Evolutionary conservation across 2,329 filamentous ascomycete genomes (phyloP), one percentile per base, ranked within the genome.

Genomic region (Balansia obtecta): DNA sequence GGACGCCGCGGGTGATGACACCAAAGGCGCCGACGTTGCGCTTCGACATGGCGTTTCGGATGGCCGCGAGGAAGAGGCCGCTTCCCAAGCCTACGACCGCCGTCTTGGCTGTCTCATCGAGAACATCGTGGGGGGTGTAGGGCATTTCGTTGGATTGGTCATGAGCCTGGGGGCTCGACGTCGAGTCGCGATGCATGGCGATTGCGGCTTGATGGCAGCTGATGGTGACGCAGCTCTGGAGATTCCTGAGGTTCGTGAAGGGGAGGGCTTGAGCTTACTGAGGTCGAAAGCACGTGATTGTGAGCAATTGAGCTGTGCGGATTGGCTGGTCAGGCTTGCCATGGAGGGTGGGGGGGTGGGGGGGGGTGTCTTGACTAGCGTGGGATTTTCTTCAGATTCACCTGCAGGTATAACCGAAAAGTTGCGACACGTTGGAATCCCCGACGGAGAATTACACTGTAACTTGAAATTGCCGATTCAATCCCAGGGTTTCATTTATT

Each of bases 41-140:
- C 73, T 82, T 89, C 50, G 83, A 77, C 59, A 96, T 77, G 52
- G 89, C 88, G 73, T 95, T 97, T 73, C 90, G 86, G 57, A 95
- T 76, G 50, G 86, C 83, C 47, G 88, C 85, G 53, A 85, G 66
- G 67, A 88, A 76, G 63, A 86, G 71, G 60, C 89, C 89, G 53
- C 78, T 77, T 53, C 72, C 71, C 61, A 82, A 81, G 54, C 83
- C 82, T 60, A 88, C 69, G 56, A 82, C 61, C 40, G 77, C 79
- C 54, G 81, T 80, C 65, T 79, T 81, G 63, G 83, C 70, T 47
- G 83, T 77, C 55, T 77, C 75, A 57, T 77, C 75, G 60, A 95
- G 69, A 58, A 88, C 82, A 76, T 95, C 86, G 67, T 83, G 80
- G 46, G 85, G 80, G 56, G 86, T 79, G 68, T 85, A 94, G 55